Percentiles rank a stretch among this genome's conserved stretches.
Evolutionary conservation across 129 eudicot species (phyloP).

Genomic region (Arctium lappa): DNA sequence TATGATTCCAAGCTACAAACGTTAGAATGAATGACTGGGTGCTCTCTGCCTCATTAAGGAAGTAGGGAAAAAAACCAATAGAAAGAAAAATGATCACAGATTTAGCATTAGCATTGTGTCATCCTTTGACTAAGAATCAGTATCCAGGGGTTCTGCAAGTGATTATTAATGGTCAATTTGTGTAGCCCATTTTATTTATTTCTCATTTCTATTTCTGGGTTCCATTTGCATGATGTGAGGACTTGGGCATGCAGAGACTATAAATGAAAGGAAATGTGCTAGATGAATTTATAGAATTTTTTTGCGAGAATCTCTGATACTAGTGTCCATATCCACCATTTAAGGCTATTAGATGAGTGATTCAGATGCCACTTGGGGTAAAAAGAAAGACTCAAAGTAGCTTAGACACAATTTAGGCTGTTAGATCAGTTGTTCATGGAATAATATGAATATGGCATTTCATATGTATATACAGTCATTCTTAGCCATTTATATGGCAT

Average conservation of each 20-base stretch:
- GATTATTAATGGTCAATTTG: neutral
- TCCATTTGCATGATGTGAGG: neutral
- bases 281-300: neutral
- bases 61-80: neutral
- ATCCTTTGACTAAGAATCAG: neutral
- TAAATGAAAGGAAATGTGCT: neutral
- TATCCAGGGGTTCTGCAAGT: neutral
- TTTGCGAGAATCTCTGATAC: neutral
- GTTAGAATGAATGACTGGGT: neutral
- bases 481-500: neutral
- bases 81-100: neutral
- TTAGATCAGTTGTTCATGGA: neutral
- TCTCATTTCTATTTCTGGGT: neutral
- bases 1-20: neutral
- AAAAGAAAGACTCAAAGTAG: neutral
- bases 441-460: neutral
- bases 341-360: neutral
- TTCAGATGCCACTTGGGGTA: slow-evolving; percentile 1
- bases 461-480: neutral
- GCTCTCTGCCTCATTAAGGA: neutral
- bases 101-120: slow-evolving; percentile 5
- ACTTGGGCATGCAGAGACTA: neutral
- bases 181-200: neutral
- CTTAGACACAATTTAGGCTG: neutral
- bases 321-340: neutral